Evolutionary conservation across 2,329 filamentous ascomycete species (phyloP), one percentile per base, ranked within the genome.

Genomic region (Trichoderma afroharzianum): DNA sequence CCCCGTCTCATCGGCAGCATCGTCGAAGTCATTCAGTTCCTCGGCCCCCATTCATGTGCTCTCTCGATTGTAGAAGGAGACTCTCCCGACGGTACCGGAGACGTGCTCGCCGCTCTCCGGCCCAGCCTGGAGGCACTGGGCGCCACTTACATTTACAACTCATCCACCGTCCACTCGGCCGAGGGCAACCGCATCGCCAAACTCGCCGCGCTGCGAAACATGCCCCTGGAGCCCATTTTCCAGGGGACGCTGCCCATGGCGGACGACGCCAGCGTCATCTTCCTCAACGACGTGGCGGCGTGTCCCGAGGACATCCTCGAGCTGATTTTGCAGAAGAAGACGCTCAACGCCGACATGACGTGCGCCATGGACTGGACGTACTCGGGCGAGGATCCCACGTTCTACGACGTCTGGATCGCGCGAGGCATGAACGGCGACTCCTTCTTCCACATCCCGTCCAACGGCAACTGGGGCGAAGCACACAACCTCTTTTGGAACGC

Each of bases 361-460:
- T 91, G 88, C 74, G 86, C 81, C 6, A 85, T 90, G 83, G 88
- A 90, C 76, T 90, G 88, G 87, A 84, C 81, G 0, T 84, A 84
- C 55, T 78, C 80, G 3, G 83, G 81, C 0, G 67, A 68, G 0
- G 78, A 85, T 3, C 84, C 85, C 0, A 85, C 83, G 0, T 90
- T 90, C 74, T 88, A 89, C 75, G 87, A 90, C 72, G 81, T 88
- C 3, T 89, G 87, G 87, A 80, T 88, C 30, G 83, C 85, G 0
- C 83, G 88, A 7, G 81, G 80, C 2, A 82, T 90, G 58, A 80
- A 78, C 1, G 88, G 88, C 1, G 85, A 90, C 74, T 80, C 82
- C 0, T 90, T 90, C 76, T 89, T 88, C 75, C 78, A 85, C 0
- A 84, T 89, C 6, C 84, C 85, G 0, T 72, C 80, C 2, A 82